These are phyloP conservation scores for Paramyrothecium roridum DNA, from an alignment of 2,329 filamentous ascomycete genomes.

Conservation along the genomic window DNA sequence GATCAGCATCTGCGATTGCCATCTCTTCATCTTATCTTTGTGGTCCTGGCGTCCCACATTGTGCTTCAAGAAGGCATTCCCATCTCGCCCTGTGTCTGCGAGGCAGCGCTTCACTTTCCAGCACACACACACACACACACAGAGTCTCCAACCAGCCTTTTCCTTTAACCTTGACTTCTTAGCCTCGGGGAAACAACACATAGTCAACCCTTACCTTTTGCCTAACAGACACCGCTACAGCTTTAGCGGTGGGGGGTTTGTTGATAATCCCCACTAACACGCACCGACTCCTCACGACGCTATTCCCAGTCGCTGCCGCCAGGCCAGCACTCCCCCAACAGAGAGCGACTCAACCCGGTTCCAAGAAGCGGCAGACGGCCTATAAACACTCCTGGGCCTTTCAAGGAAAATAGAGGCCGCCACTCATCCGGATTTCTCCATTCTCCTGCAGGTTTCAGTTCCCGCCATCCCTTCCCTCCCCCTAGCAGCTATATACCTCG, in stretches of 20 bases:
- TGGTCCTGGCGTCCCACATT: neutral
- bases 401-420: neutral
- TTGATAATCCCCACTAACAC: neutral
- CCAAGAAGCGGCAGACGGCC: neutral
- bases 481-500: neutral
- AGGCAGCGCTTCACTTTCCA: no score
- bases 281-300: neutral
- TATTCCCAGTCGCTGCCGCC: neutral
- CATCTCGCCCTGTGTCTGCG: neutral
- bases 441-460: neutral
- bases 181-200: no score
- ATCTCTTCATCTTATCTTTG: neutral
- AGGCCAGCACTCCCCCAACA: neutral
- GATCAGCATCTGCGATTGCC: neutral
- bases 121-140: neutral
- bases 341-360: neutral
- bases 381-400: neutral
- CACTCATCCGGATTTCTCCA: neutral
- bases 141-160: neutral
- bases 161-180: neutral
- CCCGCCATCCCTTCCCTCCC: neutral
- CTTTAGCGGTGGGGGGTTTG: neutral
- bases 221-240: neutral
- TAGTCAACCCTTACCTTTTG: no score
- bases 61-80: neutral